Conservation (phyloP, 371 early-diverging fungal genomes). For the Mortierella sp. region DNA sequence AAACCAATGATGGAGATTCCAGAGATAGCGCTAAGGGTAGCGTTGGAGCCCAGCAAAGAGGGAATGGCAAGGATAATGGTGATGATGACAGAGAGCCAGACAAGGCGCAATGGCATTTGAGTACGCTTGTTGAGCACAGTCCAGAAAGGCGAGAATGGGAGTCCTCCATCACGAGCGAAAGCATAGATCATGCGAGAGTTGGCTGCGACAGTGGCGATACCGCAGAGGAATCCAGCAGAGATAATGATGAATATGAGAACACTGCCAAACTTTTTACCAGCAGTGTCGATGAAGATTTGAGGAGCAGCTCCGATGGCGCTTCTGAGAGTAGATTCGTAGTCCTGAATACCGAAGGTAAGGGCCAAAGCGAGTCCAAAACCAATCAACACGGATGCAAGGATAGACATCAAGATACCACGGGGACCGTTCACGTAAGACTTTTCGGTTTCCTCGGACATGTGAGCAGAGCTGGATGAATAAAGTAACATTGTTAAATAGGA, state of each 20-base stretch:
- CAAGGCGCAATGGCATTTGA: slow-evolving; percentile 61
- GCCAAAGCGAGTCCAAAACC: slow-evolving; percentile 71
- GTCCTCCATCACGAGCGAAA: slow-evolving; percentile 81
- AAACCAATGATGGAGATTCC: slow-evolving; percentile 63
- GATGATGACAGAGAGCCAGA: slow-evolving; percentile 65
- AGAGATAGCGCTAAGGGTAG: slow-evolving; percentile 73
- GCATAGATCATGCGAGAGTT: slow-evolving; percentile 83
- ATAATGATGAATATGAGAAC: slow-evolving; percentile 66
- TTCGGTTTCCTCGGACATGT: slow-evolving; percentile 82
- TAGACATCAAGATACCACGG: slow-evolving; percentile 71
- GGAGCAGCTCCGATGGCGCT: slow-evolving; percentile 62
- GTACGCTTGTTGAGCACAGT: slow-evolving; percentile 56
- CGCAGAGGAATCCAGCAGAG: slow-evolving; percentile 69
- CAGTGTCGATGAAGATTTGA: slow-evolving; percentile 76
- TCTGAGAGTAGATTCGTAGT: slow-evolving; percentile 61
- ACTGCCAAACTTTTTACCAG: slow-evolving; percentile 62
- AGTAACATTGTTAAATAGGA: neutral
- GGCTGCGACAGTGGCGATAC: slow-evolving; percentile 65
- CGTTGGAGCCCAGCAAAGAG: slow-evolving; percentile 61
- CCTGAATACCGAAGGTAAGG: slow-evolving; percentile 67
- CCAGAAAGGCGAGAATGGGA: slow-evolving; percentile 51
- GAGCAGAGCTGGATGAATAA: slow-evolving; percentile 63
- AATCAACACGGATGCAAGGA: slow-evolving; percentile 69
- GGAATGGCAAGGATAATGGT: slow-evolving; percentile 45
- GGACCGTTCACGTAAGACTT: slow-evolving; percentile 71